Conservation (phyloP, 164 flowering plant species). For the Houttuynia cordata region DNA sequence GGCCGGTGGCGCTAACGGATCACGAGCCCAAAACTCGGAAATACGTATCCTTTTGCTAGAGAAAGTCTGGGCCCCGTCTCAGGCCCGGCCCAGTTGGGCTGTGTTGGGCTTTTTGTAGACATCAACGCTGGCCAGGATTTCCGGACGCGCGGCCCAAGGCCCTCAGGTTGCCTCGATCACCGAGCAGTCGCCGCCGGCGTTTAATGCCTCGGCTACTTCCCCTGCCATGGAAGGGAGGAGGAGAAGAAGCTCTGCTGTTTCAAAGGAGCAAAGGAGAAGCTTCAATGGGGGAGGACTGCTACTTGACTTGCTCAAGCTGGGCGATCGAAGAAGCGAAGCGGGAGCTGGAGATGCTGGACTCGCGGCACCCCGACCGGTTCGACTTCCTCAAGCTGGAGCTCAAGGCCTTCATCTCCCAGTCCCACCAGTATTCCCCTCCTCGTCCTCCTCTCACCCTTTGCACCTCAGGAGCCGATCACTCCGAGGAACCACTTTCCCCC, state of each 20-base stretch:
- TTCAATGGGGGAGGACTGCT: not conserved
- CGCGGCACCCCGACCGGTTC: constrained; percentile 8
- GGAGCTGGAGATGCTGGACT: constrained; percentile 7
- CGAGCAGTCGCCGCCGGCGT: not conserved
- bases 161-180: not conserved
- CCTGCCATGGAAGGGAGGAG: not conserved
- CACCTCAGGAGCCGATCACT: not conserved
- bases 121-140: not conserved
- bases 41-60: too few relatives aligned
- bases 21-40: not conserved
- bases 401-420: constrained; percentile 5
- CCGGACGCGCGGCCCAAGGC: not conserved
- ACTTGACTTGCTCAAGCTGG: constrained; percentile 6
- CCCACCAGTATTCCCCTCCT: not conserved
- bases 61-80: too few relatives aligned
- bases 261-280: not conserved
- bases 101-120: too few relatives aligned
- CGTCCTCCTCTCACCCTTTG: not conserved
- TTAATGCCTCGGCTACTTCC: not conserved
- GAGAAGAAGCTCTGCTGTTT: not conserved
- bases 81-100: too few relatives aligned
- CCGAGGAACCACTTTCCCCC: not conserved
- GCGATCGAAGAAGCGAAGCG: constrained; percentile 7
- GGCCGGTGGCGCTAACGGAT: not conserved
- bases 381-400: constrained; percentile 12